Conservation (phyloP, 306 rosid species). For the Datisca glomerata region DNA sequence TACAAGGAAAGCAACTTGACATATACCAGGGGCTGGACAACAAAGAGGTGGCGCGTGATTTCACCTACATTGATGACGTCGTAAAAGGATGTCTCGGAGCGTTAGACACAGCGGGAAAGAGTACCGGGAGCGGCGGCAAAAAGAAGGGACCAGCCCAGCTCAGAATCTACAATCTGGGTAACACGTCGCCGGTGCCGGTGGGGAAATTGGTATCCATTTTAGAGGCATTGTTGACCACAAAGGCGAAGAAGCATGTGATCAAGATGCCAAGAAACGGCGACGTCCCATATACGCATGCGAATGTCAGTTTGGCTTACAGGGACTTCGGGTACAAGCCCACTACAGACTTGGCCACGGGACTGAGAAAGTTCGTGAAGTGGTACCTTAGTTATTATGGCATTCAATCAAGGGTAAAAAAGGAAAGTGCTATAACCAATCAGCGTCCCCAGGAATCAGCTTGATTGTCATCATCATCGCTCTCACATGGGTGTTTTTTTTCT, state of each 20-base stretch:
- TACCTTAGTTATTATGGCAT: constrained; percentile 71
- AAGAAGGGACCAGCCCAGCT: constrained; percentile 54
- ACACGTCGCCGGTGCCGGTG: constrained; percentile 81
- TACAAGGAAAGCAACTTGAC: constrained; percentile 55
- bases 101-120: constrained; percentile 58
- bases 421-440: constrained; percentile 6
- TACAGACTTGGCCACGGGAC: constrained; percentile 58
- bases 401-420: constrained; percentile 49
- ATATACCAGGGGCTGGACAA: constrained; percentile 49
- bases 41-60: constrained; percentile 92
- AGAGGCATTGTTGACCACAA: constrained; percentile 31
- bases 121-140: constrained; percentile 68
- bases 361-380: constrained; percentile 85
- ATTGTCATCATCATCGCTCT: constrained; percentile 13
- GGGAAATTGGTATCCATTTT: constrained; percentile 51
- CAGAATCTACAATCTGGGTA: constrained; percentile 65
- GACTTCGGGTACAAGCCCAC: constrained; percentile 66
- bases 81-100: constrained; percentile 62
- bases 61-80: no score
- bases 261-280: constrained; percentile 85
- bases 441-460: constrained; percentile 49
- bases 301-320: constrained; percentile 46
- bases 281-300: constrained; percentile 81
- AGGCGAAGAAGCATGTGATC: constrained; percentile 62
- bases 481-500: constrained; percentile 10